Percentiles rank a stretch among this genome's conserved stretches.
Evolutionary conservation across 2,329 filamentous ascomycete species (phyloP).

Genomic region (Microdochium paspali): DNA sequence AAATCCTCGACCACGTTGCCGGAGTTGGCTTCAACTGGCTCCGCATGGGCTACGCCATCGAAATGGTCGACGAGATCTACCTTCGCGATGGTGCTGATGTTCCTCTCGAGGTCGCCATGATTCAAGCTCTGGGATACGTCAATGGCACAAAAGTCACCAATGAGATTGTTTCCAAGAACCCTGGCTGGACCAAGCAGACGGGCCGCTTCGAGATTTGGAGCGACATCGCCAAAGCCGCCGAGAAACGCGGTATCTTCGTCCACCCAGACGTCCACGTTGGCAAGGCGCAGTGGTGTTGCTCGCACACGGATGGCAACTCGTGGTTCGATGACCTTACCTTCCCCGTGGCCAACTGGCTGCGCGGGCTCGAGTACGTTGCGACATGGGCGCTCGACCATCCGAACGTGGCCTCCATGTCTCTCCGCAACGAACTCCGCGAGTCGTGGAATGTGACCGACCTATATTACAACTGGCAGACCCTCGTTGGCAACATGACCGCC

Average conservation of each 20-base stretch:
- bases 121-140: slow-evolving; percentile 28
- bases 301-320: slow-evolving; percentile 36
- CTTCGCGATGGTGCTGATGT: slow-evolving; percentile 27
- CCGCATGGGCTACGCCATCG: slow-evolving; percentile 43
- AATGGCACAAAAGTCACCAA: slow-evolving; percentile 37
- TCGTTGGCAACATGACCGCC: slow-evolving; percentile 32
- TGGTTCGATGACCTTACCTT: slow-evolving; percentile 50
- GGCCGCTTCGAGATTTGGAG: slow-evolving; percentile 34
- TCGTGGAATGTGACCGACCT: slow-evolving; percentile 22
- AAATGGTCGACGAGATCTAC: slow-evolving; percentile 43
- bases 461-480: slow-evolving; percentile 34
- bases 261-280: slow-evolving; percentile 30
- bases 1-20: slow-evolving; percentile 37
- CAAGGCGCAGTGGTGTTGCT: slow-evolving; percentile 35
- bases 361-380: slow-evolving; percentile 42
- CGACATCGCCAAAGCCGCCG: slow-evolving; percentile 22
- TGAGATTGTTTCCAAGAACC: slow-evolving; percentile 39
- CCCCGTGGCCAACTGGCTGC: slow-evolving; percentile 40
- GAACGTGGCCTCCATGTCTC: slow-evolving; percentile 27
- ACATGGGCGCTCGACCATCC: slow-evolving; percentile 29
- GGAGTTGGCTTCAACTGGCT: slow-evolving; percentile 46
- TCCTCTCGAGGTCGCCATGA: slow-evolving; percentile 25
- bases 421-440: slow-evolving; percentile 30
- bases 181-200: slow-evolving; percentile 33
- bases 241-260: slow-evolving; percentile 24